These are phyloP conservation scores for Sarocladiaceae sp. DNA, from an alignment of 2,329 filamentous ascomycete species.

Conservation along the genomic window DNA sequence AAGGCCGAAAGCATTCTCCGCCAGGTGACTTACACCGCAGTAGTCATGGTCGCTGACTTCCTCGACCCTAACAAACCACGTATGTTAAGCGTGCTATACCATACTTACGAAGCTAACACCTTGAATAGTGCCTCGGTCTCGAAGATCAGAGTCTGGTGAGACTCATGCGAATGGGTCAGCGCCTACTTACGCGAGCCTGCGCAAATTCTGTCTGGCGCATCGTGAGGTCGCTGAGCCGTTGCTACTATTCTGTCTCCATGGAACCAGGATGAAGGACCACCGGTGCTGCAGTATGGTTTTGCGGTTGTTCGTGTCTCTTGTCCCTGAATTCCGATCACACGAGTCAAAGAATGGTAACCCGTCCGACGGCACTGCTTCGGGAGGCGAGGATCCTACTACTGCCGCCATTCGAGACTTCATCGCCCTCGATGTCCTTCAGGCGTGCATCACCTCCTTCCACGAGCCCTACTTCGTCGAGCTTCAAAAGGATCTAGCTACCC, in stretches of 20 bases:
- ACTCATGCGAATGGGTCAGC: slow-evolving; percentile 2
- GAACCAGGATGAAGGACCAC: slow-evolving; percentile 82
- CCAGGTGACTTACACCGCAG: slow-evolving; percentile 85
- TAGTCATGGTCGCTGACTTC: slow-evolving; percentile 85
- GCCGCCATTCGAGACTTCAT: slow-evolving; percentile 78
- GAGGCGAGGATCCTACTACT: slow-evolving; percentile 17
- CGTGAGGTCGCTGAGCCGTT: slow-evolving; percentile 78
- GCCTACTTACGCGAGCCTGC: slow-evolving; percentile 49
- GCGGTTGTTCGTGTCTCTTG: slow-evolving; percentile 76
- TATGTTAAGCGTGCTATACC: slow-evolving; percentile 29
- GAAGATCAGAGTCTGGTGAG: slow-evolving; percentile 18
- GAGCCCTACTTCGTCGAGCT: slow-evolving; percentile 96
- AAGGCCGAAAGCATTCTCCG: slow-evolving; percentile 92
- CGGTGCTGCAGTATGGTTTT: slow-evolving; percentile 82
- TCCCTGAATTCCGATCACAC: slow-evolving; percentile 71
- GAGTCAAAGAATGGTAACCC: slow-evolving; percentile 16
- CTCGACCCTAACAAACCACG: slow-evolving; percentile 67
- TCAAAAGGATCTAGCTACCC: slow-evolving; percentile 81
- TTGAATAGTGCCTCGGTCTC: slow-evolving; percentile 15
- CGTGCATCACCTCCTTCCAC: slow-evolving; percentile 83
- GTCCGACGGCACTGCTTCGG: slow-evolving; percentile 20
- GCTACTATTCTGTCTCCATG: slow-evolving; percentile 85
- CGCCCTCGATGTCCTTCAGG: slow-evolving; percentile 79
- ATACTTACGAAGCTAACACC: slow-evolving; percentile 24
- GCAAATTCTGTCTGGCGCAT: slow-evolving; percentile 75